These are phyloP conservation scores for Phylloporus arenicola DNA, from an alignment of 768 basidiomycete genomes.

Conservation along the genomic window DNA sequence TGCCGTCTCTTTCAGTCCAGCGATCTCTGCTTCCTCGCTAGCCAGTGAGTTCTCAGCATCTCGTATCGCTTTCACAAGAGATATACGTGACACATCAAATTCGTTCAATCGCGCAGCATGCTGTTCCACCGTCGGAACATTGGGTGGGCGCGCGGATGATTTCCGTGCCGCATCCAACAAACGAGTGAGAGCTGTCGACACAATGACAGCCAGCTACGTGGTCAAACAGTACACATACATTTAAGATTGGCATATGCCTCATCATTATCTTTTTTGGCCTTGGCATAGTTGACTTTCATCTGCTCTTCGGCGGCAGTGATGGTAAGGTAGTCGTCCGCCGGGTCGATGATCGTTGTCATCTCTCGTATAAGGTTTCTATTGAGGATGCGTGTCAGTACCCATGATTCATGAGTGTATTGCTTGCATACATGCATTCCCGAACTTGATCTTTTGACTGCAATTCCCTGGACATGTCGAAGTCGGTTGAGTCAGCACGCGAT, in stretches of 20 bases:
- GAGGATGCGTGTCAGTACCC: constrained; percentile 3
- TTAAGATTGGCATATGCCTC: constrained; percentile 61
- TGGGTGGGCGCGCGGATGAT: constrained; percentile 64
- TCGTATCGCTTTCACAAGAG: constrained; percentile 69
- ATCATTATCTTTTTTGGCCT: constrained; percentile 62
- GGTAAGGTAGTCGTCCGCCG: constrained; percentile 72
- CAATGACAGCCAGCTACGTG: background rate
- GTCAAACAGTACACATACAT: constrained; percentile 37
- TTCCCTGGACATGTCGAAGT: constrained; percentile 22
- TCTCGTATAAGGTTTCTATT: constrained; percentile 61
- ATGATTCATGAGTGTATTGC: background rate
- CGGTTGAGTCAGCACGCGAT: background rate
- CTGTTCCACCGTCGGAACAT: constrained; percentile 61
- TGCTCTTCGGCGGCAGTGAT: constrained; percentile 71
- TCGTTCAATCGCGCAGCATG: constrained; percentile 60
- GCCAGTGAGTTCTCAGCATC: constrained; percentile 62
- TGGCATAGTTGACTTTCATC: constrained; percentile 52
- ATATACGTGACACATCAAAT: constrained; percentile 56
- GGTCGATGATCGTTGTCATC: constrained; percentile 69
- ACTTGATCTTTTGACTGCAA: constrained; percentile 28
- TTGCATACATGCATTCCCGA: constrained; percentile 32
- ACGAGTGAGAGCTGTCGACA: constrained; percentile 53
- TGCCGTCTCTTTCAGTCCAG: constrained; percentile 60
- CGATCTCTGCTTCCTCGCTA: constrained; percentile 65
- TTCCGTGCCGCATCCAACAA: constrained; percentile 62